Evolutionary conservation across 805 yeast species (phyloP), one percentile per base, ranked within the genome.

Genomic region (Lipomyces orientalis): DNA sequence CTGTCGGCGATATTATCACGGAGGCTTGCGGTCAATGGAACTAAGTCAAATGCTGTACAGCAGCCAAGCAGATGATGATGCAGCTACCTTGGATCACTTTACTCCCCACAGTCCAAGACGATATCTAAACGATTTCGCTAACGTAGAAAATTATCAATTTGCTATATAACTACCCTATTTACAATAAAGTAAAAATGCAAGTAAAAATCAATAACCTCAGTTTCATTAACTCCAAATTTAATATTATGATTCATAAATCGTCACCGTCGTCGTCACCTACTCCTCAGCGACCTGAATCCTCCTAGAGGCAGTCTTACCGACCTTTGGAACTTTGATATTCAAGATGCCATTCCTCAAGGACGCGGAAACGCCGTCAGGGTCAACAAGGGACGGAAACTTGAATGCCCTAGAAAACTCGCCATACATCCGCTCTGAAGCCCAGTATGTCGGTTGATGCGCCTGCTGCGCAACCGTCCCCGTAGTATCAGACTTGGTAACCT

Each of bases 361-460:
- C 22, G 71, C 71, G 5, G 66, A 31, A 10, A 66, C 70, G 4
- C 52, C n/a, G 16, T 66, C 60, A 10, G 67, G 19, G 46, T 67
- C 61, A 37, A 67, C 70, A 22, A 25, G 54, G 0, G 62, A 35
- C 33, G 71, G 71, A 43, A 67, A 67, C 43, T 62, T 59, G 55
- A 67, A 66, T 22, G 61, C 57, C n/a, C 71, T 31, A 8, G 70
- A 43, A 58, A 67, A 67, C 33, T 62, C 64, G 46, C 69, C 71
- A 37, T 58, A 56, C 9, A 62, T 60, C 34, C 71, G 61, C 39
- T 67, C 71, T 2, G 66, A 25, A 10, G 71, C 63, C 71, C 71
- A 65, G 58, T 54, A 56, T 39, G 58, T 64, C n/a, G 51, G 54
- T 19, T n/a, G 33, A 9, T 3, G 6, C 10, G 34, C 33, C 10